Conservation (phyloP, 2,329 filamentous ascomycete species). For the Neocucurbitaria cava region DNA sequence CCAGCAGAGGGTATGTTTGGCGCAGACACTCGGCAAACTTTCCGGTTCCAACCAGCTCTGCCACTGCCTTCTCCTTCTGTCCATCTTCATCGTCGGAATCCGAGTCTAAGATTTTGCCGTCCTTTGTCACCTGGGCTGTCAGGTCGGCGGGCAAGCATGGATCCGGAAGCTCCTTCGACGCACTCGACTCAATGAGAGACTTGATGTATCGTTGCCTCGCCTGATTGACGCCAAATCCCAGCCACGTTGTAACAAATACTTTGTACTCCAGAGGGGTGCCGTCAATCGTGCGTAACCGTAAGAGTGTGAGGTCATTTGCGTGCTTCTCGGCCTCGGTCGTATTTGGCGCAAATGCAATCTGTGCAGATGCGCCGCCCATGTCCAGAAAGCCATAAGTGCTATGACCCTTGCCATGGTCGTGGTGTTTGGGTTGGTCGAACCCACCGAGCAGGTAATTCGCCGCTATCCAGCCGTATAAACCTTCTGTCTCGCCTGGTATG, state of each 20-base stretch:
- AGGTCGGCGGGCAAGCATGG: slow-evolving; percentile 87
- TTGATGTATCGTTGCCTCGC: slow-evolving; percentile 86
- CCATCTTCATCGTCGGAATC: slow-evolving; percentile 51
- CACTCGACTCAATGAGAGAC: slow-evolving; percentile 71
- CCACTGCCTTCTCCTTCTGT: slow-evolving; percentile 32
- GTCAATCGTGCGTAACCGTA: slow-evolving; percentile 84
- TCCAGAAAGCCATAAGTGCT: slow-evolving; percentile 97
- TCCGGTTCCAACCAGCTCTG: slow-evolving; percentile 79
- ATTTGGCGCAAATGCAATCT: slow-evolving; percentile 98
- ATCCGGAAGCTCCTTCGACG: slow-evolving; percentile 76
- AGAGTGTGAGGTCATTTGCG: slow-evolving; percentile 82
- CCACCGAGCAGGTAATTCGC: slow-evolving; percentile 94
- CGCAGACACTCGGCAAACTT: slow-evolving; percentile 84
- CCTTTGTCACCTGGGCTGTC: slow-evolving; percentile 73
- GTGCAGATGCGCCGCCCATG: slow-evolving; percentile 97
- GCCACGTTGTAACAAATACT: slow-evolving; percentile 95
- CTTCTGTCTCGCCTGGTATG: slow-evolving; percentile 94
- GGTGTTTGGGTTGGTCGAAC: slow-evolving; percentile 77
- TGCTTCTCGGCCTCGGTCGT: slow-evolving; percentile 88
- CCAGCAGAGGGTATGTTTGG: slow-evolving; percentile 82
- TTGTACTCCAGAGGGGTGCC: slow-evolving; percentile 80
- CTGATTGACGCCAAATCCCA: slow-evolving; percentile 96
- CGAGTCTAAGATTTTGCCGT: slow-evolving; percentile 67
- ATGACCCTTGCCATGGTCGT: slow-evolving; percentile 84
- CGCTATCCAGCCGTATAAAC: slow-evolving; percentile 95